Base-by-base conservation (phyloP, 208 protist genomes). In the Leptomonas pyrrhocoris region DNA sequence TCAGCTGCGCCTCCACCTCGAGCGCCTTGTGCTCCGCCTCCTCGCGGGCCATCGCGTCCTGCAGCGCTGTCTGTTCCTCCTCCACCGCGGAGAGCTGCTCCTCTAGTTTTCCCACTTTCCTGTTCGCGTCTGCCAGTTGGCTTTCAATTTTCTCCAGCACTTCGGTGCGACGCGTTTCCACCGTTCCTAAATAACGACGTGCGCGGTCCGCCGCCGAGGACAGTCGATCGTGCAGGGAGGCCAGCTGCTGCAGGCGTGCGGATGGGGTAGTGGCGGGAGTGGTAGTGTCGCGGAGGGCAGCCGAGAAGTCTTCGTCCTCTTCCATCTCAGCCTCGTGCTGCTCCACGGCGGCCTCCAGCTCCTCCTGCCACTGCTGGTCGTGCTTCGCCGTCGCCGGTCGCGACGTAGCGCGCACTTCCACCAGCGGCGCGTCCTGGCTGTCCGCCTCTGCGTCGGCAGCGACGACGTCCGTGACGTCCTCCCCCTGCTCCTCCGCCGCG, bases 1-100 rank as follows among this genome's bases (percentile, higher is more conserved):
- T 48, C 12, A 95, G 80, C 63, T 89, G 76, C 56, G 81, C 48
- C 53, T 84, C 81, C 11, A 76, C 77, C 8, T 81, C 89, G 40
- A 68, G 77, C 31, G 82, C 80, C 70, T 90, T 84, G 34, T 78
- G 80, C 70, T 86, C 74, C 27, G 70, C 79, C 27, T 60, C 80
- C 66, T 81, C 74, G n/a, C 65, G 73, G 21, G 65, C 65, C 48
- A 81, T 31, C 45, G 40, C 73, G 27, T 84, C 78, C n/a, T 54
- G 46, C 30, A 81, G 40, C 57, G 71, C 54, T 23, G 50, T 54
- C 57, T 59, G 64, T 34, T 74, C 63, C 27, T 74, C 65, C 58
- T 71, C 43, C 11, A 80, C 62, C 2, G 61, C 45, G 48, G 21
- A 34, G 18, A 79, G 74, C 60, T 69, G 55, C 19, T 68, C 73